Evolutionary conservation across 1,284 basidiomycete genomes (phyloP), one percentile per base, ranked within the genome.

Genomic region (Pseudozyma hubeiensis): DNA sequence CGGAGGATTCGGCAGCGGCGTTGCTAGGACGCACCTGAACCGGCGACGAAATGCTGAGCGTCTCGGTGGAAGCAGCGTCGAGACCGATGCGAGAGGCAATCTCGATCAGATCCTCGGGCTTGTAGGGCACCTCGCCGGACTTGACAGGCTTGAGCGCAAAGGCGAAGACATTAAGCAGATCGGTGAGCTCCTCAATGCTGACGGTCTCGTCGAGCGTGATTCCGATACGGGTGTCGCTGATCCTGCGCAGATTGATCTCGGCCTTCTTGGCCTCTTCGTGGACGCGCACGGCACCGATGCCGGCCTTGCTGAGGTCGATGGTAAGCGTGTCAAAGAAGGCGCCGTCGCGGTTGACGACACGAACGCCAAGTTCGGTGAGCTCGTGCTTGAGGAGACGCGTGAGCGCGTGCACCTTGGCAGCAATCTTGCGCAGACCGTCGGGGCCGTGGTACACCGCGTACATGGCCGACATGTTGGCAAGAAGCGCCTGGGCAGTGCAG

Each of bases 171-270:
- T 93, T 93, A 84, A 93, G 88, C 55, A 98, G 87, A 43, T 88
- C 87, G 53, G 93, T 87, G 47, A 97, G 52, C 76, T 86, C 85
- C 65, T 85, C 81, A 54, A 85, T 71, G 29, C 89, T 89, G 60
- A 93, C 91, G 63, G 91, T 93, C 87, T 99, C 97, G 85, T 99
- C 97, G 41, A 99, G 88, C 4, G 94, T 94, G 59, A 97, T 88
- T 55, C 95, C 94, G 70, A 98, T 90, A 59, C 88, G 90, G 48
- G 88, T 87, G 57, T 89, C 89, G 84, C 95, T 90, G 65, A 98
- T 88, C 19, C 85, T 87, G 54, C 97, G 91, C 75, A 99, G 87
- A 86, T 99, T 99, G 86, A 98, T 90, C 33, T 89, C 88, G 17
- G 89, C 88, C 33, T 88, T 87, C 19, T 88, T 86, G 19, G 94